Conservation (phyloP, 2,329 filamentous ascomycete species). For the Xylaria sp. region DNA sequence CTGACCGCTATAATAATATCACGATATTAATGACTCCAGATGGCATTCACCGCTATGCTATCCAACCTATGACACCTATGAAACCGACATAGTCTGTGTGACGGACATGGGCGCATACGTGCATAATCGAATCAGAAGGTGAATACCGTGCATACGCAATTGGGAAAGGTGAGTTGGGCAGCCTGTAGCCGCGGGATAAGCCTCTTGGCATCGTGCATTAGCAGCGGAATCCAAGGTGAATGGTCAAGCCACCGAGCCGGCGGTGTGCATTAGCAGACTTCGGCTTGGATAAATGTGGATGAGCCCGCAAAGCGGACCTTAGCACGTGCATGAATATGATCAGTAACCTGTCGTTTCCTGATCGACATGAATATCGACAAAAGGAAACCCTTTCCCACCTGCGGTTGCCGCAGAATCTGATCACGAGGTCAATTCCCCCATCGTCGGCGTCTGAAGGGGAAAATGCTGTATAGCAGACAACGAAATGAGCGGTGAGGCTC, state of each 20-base stretch:
- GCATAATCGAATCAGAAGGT: neutral
- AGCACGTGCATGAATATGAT: constrained; percentile 22
- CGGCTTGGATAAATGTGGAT: neutral
- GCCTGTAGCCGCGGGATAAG: neutral
- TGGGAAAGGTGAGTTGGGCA: constrained; percentile 24
- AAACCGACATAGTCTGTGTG: neutral
- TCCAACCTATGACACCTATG: neutral
- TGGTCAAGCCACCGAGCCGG: constrained; percentile 22
- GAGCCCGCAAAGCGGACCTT: constrained; percentile 18
- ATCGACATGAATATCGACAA: constrained; percentile 16
- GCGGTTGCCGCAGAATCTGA: constrained; percentile 1
- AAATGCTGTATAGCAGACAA: neutral
- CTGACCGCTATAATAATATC: constrained; percentile 8
- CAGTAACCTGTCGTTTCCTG: constrained; percentile 10
- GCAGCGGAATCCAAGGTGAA: neutral
- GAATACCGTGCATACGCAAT: constrained; percentile 5
- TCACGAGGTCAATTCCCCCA: constrained; percentile 14
- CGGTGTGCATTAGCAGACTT: constrained; percentile 16
- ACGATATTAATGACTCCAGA: neutral
- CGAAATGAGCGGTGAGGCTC: constrained; percentile 21
- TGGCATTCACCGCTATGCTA: constrained; percentile 7
- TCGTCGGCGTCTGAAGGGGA: neutral
- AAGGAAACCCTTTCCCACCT: constrained; percentile 19
- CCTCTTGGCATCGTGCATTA: constrained; percentile 9
- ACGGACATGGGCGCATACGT: neutral